These are phyloP conservation scores for Marasmius fiardii DNA, from an alignment of 1,284 basidiomycete species.

Conservation along the genomic window DNA sequence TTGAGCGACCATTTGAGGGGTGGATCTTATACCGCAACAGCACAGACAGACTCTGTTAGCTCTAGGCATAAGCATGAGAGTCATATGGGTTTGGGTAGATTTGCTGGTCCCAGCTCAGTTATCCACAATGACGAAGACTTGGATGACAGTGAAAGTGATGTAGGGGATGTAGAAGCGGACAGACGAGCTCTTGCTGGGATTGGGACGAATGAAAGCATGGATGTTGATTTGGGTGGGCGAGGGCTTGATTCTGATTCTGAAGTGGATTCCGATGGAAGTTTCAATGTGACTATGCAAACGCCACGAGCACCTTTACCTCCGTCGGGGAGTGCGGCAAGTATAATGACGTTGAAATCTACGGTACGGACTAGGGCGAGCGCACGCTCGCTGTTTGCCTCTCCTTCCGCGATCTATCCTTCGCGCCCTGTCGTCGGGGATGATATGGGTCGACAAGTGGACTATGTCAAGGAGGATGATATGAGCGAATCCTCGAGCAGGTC, in stretches of 20 bases:
- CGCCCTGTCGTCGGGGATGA: neutral
- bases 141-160: slow-evolving; percentile 10
- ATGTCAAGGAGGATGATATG: neutral
- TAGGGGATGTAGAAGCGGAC: slow-evolving; percentile 21
- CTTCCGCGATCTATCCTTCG: neutral
- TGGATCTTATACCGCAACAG: slow-evolving; percentile 19
- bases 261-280: slow-evolving; percentile 54
- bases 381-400: slow-evolving; percentile 8
- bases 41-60: slow-evolving; percentile 2
- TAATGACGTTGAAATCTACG: slow-evolving; percentile 11
- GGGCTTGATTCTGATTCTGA: slow-evolving; percentile 25
- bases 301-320: slow-evolving; percentile 35
- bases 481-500: neutral
- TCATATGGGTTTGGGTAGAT: slow-evolving; percentile 6
- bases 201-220: slow-evolving; percentile 15
- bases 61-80: neutral
- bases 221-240: slow-evolving; percentile 23
- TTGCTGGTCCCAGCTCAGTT: slow-evolving; percentile 1
- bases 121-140: neutral
- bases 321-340: slow-evolving; percentile 7
- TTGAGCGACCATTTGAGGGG: slow-evolving; percentile 47
- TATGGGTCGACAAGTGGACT: neutral
- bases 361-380: slow-evolving; percentile 12
- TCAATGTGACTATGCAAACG: slow-evolving; percentile 64
- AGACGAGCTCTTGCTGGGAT: slow-evolving; percentile 12